phyloP scores from a whole-genome alignment of 1,284 basidiomycete genomes.

The Ceratobasidium papillatum region DNA sequence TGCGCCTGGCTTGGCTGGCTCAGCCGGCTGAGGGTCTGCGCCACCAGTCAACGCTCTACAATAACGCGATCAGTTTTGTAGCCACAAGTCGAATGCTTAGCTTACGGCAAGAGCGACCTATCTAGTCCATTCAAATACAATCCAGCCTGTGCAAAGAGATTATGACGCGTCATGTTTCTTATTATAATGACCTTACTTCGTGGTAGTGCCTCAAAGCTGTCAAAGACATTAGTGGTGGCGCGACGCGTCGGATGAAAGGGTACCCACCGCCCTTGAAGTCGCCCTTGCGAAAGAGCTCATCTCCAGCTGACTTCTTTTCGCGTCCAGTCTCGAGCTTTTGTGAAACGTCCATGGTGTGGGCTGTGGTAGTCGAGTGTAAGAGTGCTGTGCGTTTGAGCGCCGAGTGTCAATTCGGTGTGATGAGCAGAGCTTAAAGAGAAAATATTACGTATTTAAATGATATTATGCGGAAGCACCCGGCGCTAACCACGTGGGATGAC shows the following conservation, averaged over 20 bases:
- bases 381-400: background rate
- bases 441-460: slow-evolving; percentile 36
- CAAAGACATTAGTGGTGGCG: slow-evolving; percentile 26
- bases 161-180: background rate
- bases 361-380: slow-evolving; percentile 17
- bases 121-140: slow-evolving; percentile 75
- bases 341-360: slow-evolving; percentile 49
- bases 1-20: slow-evolving; percentile 11
- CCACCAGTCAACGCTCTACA: slow-evolving; percentile 1
- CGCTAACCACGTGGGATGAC: background rate
- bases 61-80: slow-evolving; percentile 30
- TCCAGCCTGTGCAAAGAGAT: slow-evolving; percentile 58
- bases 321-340: slow-evolving; percentile 68
- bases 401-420: background rate
- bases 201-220: slow-evolving; percentile 67
- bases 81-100: background rate
- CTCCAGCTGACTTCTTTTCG: slow-evolving; percentile 75
- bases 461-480: background rate
- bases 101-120: slow-evolving; percentile 60
- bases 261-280: slow-evolving; percentile 67
- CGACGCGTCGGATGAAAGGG: slow-evolving; percentile 28
- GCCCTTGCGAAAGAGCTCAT: slow-evolving; percentile 75
- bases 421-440: background rate
- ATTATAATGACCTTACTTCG: slow-evolving; percentile 57
- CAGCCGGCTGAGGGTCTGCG: background rate